Base-by-base conservation (phyloP, 2,329 filamentous ascomycete species). In the Fusarium mexicanum region DNA sequence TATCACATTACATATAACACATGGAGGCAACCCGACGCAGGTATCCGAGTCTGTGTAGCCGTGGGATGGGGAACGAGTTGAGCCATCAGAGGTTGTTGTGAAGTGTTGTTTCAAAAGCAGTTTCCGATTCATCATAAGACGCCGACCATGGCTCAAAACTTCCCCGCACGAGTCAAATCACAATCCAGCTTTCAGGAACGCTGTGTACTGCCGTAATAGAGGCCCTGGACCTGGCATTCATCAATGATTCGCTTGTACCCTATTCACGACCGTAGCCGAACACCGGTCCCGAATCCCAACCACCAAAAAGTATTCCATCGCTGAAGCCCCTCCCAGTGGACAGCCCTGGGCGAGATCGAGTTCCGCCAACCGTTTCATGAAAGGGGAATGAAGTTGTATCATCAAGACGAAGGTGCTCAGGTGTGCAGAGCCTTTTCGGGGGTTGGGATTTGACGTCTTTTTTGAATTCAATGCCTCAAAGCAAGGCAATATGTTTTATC, bases 391-490 rank as follows among this genome's bases (percentile, higher is more conserved):
- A 64, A 75, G 68, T 71, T 43, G 66, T 61, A 69, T 71, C 77
- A 78, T 73, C 67, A 76, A 69, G 74, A 73, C 61, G 74, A 77
- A 77, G 68, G 58, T 71, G 74, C 73, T 67, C 70, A 77, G 75
- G 67, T 67, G 65, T 60, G 64, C 68, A 74, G 74, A 76, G 74
- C 75, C 69, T 69, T 75, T 72, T 71, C 75, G 72, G 75, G 76
- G 72, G 76, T 80, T 79, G 79, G 76, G 77, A 77, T 84, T 84
- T 84, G 83, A 84, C 83, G 82, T 84, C 82, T 85, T 87, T 87
- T 87, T 82, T 80, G 81, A 86, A 86, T 89, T 87, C 84, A 84
- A 83, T 86, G 84, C 86, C 84, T 87, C 86, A 84, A 84, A 84
- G 84, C 85, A 86, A 87, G 84, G 84, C 85, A 77, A 76, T 83